These are phyloP conservation scores for Blastobotrys aristatus DNA, from an alignment of 1,139 yeast genomes.

Conservation along the genomic window DNA sequence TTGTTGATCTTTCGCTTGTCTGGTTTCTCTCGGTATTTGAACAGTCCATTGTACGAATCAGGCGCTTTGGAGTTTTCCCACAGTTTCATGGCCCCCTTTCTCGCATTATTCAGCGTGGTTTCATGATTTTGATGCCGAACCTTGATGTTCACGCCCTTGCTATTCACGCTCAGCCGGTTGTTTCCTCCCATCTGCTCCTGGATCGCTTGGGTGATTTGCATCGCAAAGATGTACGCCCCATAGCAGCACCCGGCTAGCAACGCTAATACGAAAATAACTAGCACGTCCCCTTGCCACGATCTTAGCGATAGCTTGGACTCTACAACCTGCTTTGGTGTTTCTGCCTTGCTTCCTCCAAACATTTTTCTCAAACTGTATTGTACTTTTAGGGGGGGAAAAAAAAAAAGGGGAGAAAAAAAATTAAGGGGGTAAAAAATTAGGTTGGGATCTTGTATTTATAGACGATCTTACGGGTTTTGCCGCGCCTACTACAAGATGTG, in stretches of 20 bases:
- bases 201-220: constrained; percentile 13
- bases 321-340: not conserved
- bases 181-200: constrained; percentile 13
- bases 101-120: constrained; percentile 18
- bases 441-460: too few relatives aligned
- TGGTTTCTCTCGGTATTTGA: constrained; percentile 11
- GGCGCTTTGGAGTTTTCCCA: constrained; percentile 21
- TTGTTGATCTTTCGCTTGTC: constrained; percentile 5
- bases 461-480: too few relatives aligned
- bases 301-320: not conserved
- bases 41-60: constrained; percentile 16
- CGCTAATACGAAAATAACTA: constrained; percentile 15
- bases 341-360: not conserved
- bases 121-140: constrained; percentile 18
- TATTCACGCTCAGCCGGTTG: constrained; percentile 8
- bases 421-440: not conserved
- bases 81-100: constrained; percentile 19
- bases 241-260: constrained; percentile 14
- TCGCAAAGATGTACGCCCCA: constrained; percentile 13
- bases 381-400: not conserved
- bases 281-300: constrained; percentile 14
- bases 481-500: too few relatives aligned
- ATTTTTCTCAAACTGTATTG: too few relatives aligned
- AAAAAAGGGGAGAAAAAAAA: not conserved
- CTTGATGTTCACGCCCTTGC: constrained; percentile 17